phyloP scores from a whole-genome alignment of 108 stramenopile genomes.

The Poteriospumella lacustris region DNA sequence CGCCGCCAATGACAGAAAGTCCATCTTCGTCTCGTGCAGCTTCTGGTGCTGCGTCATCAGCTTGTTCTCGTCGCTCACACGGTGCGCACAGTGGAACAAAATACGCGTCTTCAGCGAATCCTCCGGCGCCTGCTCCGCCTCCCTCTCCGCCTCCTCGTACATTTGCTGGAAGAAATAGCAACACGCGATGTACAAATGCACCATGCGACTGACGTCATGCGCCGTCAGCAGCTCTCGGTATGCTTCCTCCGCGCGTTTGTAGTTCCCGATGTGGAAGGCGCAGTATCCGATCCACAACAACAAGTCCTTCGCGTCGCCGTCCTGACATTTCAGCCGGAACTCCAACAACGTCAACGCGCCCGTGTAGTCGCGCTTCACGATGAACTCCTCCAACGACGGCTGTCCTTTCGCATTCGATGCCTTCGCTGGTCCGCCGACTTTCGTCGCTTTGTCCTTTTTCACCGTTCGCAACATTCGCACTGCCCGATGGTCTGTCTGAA shows the following conservation, averaged over 20 bases:
- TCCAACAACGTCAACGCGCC: constrained; percentile 73
- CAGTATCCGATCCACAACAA: constrained; percentile 70
- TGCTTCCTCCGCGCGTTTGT: constrained; percentile 60
- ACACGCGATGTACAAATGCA: constrained; percentile 59
- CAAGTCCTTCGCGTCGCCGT: constrained; percentile 46
- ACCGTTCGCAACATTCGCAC: too few species aligned
- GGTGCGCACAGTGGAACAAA: constrained; percentile 61
- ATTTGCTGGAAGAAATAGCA: constrained; percentile 63
- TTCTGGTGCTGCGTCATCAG: constrained; percentile 67
- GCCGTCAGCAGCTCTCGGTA: constrained; percentile 29
- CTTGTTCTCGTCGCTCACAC: constrained; percentile 59
- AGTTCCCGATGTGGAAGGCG: constrained; percentile 65
- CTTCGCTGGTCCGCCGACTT: too few species aligned
- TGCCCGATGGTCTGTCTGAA: too few species aligned
- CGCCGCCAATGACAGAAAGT: constrained; percentile 71
- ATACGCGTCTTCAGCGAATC: constrained; percentile 64
- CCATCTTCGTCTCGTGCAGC: constrained; percentile 63
- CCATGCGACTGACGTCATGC: constrained; percentile 41
- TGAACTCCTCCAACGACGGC: constrained; percentile 54
- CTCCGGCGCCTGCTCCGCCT: constrained; percentile 44
- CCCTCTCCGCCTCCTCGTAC: constrained; percentile 52
- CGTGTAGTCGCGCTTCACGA: constrained; percentile 64
- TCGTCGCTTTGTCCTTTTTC: too few species aligned
- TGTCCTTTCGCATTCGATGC: too few species aligned
- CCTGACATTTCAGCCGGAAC: constrained; percentile 55